phyloP scores from a whole-genome alignment of 2,329 filamentous ascomycete species.

The Lachnellula arida region DNA sequence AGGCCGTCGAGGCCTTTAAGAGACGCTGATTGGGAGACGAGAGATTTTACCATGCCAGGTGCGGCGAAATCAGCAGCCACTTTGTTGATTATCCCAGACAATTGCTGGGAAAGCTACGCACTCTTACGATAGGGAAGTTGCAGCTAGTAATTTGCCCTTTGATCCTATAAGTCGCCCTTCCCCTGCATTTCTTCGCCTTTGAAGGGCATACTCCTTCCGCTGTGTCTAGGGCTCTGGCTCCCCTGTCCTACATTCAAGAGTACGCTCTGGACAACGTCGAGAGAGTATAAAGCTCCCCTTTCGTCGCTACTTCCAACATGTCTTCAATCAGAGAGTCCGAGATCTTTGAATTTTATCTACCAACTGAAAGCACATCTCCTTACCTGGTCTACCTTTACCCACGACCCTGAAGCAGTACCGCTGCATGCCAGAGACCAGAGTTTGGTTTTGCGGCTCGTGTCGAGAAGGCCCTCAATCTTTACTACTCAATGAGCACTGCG shows the following conservation, averaged over 20 bases:
- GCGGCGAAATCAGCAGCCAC: background rate
- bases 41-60: background rate
- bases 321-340: background rate
- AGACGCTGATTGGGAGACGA: background rate
- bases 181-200: background rate
- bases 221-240: background rate
- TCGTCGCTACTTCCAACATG: background rate
- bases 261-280: background rate
- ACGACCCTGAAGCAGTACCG: background rate
- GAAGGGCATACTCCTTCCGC: background rate
- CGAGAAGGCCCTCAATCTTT: background rate
- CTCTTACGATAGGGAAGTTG: background rate
- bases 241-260: background rate
- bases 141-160: background rate
- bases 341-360: background rate
- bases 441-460: slow-evolving; percentile 2
- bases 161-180: background rate
- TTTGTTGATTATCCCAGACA: background rate
- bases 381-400: background rate
- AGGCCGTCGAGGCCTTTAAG: background rate
- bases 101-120: background rate
- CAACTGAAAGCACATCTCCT: background rate
- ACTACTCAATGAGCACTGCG: background rate
- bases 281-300: background rate
- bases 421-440: background rate